Conservation (phyloP, 768 basidiomycete species). For the Phlegmacium glaucopus region DNA sequence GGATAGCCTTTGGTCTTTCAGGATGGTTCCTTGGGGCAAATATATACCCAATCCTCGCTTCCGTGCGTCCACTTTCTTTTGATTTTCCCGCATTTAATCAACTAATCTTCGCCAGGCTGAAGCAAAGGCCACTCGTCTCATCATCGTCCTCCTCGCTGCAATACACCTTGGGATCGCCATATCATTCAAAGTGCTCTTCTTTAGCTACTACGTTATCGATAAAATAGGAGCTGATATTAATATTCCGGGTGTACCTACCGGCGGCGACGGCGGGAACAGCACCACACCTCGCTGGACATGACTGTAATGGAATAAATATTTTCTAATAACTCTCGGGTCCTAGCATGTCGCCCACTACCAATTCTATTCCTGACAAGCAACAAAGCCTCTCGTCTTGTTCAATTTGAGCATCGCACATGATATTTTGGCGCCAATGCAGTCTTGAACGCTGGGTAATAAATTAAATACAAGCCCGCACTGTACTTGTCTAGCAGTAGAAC, state of each 20-base stretch:
- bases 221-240: conserved; percentile 41
- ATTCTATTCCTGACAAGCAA: too few species aligned
- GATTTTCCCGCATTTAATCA: background rate
- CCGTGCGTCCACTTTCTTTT: conserved; percentile 44
- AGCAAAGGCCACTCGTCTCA: conserved; percentile 78
- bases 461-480: too few species aligned
- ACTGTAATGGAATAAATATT: too few species aligned
- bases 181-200: conserved; percentile 78
- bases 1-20: conserved; percentile 70
- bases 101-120: conserved; percentile 55
- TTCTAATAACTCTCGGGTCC: too few species aligned
- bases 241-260: conserved; percentile 33
- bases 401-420: too few species aligned
- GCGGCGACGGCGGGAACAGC: background rate
- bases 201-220: conserved; percentile 48
- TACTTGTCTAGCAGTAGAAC: too few species aligned
- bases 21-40: conserved; percentile 85
- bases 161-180: conserved; percentile 82
- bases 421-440: too few species aligned
- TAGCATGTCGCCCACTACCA: too few species aligned
- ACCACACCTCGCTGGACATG: too few species aligned
- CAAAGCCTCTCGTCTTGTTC: too few species aligned
- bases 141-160: conserved; percentile 71
- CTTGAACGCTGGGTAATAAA: too few species aligned
- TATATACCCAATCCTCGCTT: conserved; percentile 86